phyloP scores from a whole-genome alignment of 2,329 filamentous ascomycete genomes.

The Aspergillus alliaceus region DNA sequence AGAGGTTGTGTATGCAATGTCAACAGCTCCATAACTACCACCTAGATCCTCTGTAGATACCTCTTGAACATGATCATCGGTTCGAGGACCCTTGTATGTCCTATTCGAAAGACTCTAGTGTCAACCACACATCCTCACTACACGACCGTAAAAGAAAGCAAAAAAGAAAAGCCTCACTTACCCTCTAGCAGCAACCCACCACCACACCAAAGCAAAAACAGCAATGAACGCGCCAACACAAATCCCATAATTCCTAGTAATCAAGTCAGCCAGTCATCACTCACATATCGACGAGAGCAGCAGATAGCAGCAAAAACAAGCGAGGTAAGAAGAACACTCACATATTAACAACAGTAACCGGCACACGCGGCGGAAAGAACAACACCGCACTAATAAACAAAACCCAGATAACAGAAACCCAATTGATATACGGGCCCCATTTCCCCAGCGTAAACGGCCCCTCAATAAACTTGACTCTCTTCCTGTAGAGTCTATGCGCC shows the following conservation, averaged over 20 bases:
- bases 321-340: constrained; percentile 24
- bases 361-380: constrained; percentile 52
- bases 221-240: constrained; percentile 49
- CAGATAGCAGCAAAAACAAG: no score
- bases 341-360: constrained; percentile 53
- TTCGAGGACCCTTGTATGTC: constrained; percentile 60
- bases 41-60: constrained; percentile 33
- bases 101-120: constrained; percentile 32
- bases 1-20: neutral
- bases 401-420: constrained; percentile 60
- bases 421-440: constrained; percentile 57
- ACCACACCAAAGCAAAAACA: constrained; percentile 52
- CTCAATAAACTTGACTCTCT: constrained; percentile 54
- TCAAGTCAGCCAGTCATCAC: neutral
- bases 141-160: constrained; percentile 9
- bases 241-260: constrained; percentile 49
- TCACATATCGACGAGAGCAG: neutral
- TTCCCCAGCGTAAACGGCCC: constrained; percentile 59
- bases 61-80: constrained; percentile 49
- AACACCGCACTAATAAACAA: constrained; percentile 63
- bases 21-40: constrained; percentile 18
- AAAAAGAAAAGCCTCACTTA: constrained; percentile 25
- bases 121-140: constrained; percentile 2
- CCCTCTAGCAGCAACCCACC: constrained; percentile 45
- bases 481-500: constrained; percentile 55